These are phyloP conservation scores for Senna siamea DNA, from an alignment of 306 rosid species.

Conservation along the genomic window DNA sequence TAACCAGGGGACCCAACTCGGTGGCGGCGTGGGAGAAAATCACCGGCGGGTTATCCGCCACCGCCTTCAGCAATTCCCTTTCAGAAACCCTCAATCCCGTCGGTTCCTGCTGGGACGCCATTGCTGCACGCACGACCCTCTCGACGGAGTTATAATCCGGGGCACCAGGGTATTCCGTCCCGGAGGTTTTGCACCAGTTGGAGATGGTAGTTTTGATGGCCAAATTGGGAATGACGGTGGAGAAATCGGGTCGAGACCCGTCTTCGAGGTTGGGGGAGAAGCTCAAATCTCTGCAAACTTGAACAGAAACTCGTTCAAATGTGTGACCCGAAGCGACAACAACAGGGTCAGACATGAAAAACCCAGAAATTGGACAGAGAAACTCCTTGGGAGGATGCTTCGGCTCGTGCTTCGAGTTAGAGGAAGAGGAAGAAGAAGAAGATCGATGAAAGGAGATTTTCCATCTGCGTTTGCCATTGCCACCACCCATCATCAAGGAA, in stretches of 20 bases:
- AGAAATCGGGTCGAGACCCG: constrained; percentile 79
- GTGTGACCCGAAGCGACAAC: constrained; percentile 90
- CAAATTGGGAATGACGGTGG: constrained; percentile 62
- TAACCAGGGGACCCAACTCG: constrained; percentile 67
- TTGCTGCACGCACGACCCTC: constrained; percentile 37
- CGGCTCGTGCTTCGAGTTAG: constrained; percentile 38
- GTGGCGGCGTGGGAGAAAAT: constrained; percentile 83
- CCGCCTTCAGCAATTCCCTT: constrained; percentile 62
- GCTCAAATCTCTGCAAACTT: constrained; percentile 57
- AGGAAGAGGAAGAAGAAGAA: constrained; percentile 45
- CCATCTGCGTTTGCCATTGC: constrained; percentile 75
- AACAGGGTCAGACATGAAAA: constrained; percentile 90
- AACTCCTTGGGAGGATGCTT: constrained; percentile 63
- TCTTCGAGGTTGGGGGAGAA: constrained; percentile 60
- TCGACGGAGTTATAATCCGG: constrained; percentile 64
- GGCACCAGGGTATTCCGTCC: constrained; percentile 41
- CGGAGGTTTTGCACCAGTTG: constrained; percentile 65
- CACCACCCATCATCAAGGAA: too few relatives aligned
- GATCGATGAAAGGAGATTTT: constrained; percentile 64
- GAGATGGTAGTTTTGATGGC: constrained; percentile 64
- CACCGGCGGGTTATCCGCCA: constrained; percentile 69
- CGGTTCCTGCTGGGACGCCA: constrained; percentile 34
- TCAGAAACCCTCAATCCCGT: constrained; percentile 69
- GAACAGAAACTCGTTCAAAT: constrained; percentile 74
- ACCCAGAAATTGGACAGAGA: constrained; percentile 66